Evolutionary conservation across 768 basidiomycete genomes (phyloP), one percentile per base, ranked within the genome.

Genomic region (Floccularia luteovirens): DNA sequence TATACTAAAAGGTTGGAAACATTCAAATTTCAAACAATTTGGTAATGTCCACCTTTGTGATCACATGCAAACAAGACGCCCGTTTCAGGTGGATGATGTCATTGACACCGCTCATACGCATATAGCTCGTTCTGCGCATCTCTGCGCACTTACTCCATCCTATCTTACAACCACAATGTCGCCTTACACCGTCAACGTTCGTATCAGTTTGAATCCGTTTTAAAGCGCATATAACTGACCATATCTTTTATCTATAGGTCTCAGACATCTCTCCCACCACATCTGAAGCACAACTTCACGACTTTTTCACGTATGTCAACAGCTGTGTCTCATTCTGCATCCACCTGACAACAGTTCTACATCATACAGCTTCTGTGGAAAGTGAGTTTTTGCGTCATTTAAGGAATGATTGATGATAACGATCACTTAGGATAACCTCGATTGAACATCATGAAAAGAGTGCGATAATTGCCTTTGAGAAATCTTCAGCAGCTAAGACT

Each of bases 391-490:
- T 14, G 27, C 27, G 8, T 19, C 32, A 8, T 17, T 19, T 17
- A 7, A 14, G 32, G 20, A 6, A 12, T 34, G 7, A 7, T 34
- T 34, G 7, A 14, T n/a, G 5, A 16, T 5, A 8, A 21, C 17
- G 7, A 11, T 27, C 19, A 16, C 14, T 5, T 49, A 88, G 82
- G 53, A 90, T 92, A 58, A 54, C 58, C 13, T 66, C 68, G n/a
- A 78, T 91, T 56, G 75, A 86, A 20, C 58, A 56, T 22, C 49
- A 66, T 35, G 63, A 66, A 14, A 56, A 57, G 34, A 45, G 43
- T 4, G 93, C 92, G n/a, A 68, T 68, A 21, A 77, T 98, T 48
- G 62, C 76, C 37, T 98, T 96, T 53, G 83, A 88, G 58, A 96
- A 93, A 61, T 62, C 76, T 3, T 77, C 76, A 2, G 85, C 91